These are phyloP conservation scores for Fraxinus latifolia DNA, from an alignment of 305 asterid species.

Conservation along the genomic window DNA sequence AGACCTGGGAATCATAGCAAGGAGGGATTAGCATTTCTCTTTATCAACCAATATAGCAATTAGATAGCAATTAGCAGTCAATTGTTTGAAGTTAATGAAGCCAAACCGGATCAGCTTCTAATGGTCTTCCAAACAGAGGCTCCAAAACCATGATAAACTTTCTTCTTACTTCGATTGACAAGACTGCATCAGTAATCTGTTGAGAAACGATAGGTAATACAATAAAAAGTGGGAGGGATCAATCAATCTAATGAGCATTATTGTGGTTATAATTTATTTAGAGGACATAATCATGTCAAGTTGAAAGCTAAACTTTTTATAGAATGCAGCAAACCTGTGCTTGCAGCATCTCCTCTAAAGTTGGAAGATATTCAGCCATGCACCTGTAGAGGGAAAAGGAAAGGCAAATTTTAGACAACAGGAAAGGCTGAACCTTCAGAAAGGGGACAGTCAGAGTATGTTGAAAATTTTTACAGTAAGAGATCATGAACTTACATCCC, in stretches of 20 bases:
- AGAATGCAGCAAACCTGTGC: conserved; percentile 56
- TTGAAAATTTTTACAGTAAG: background rate
- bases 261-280: conserved; percentile 4
- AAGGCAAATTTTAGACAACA: conserved; percentile 14
- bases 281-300: background rate
- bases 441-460: conserved; percentile 5
- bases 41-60: conserved; percentile 19
- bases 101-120: conserved; percentile 87
- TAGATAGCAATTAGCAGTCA: conserved; percentile 8
- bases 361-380: conserved; percentile 89
- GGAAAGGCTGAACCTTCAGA: background rate
- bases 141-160: conserved; percentile 61
- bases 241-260: conserved; percentile 11
- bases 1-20: conserved; percentile 51
- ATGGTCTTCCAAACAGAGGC: conserved; percentile 73
- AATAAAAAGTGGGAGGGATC: background rate
- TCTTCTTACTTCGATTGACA: conserved; percentile 68
- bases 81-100: conserved; percentile 21
- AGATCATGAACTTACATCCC: conserved; percentile 67
- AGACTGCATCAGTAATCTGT: conserved; percentile 78
- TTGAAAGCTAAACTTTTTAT: background rate
- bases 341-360: conserved; percentile 66
- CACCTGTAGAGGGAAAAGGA: conserved; percentile 53
- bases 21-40: conserved; percentile 11
- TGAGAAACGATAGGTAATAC: conserved; percentile 16